Evolutionary conservation across 202 grass and related monocot genomes (phyloP), one percentile per base, ranked within the genome.

Genomic region (Schoenoplectus tabernaemontani): DNA sequence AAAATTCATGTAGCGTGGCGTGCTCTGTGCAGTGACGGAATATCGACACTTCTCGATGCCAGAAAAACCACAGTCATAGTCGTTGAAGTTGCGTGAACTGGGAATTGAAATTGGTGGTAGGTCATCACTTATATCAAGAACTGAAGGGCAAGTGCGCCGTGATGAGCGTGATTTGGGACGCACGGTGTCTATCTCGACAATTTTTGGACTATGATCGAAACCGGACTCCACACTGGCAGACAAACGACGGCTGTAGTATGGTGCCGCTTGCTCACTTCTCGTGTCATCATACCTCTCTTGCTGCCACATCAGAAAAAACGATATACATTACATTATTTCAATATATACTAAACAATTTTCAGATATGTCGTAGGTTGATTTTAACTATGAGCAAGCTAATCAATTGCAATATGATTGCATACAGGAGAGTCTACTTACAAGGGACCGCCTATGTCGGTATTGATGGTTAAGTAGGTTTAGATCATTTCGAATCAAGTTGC

Each of bases 201-300:
- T 95, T 89, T 96, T 99, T 1, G 96, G 90, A 83, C 96, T 99
- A 72, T 82, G 85, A 82, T 96, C 96, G 43, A 66, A 89, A 19
- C 85, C 91, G 4, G 82, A 88, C 51, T 99, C 96, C 36, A 99
- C 78, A 87, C 88, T 91, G 54, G 96, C 85, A 0, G 96, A 99
- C 17, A 96, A 82, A 4, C 88, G 86, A 3, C 92, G 85, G 87
- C 88, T 90, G 87, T 91, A 91, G 78, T 88, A 71, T 13, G 87
- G 57, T 19, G 63, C 76, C 34, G 84, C 68, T 26, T 91, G 87
- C 48, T 99, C 92, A 59, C 92, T 96, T 17, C 88, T 78, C 39
- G 88, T 85, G 59, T 99, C 96, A n/a, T 99, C 90, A 47, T 88
- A 96, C 51, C 89, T 89, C 47, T 96, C 96, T 88, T 99, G 90